Percentiles rank a stretch among this genome's conserved stretches.
phyloP scores from a whole-genome alignment of 768 basidiomycete species.

The Termitomyces sp. region DNA sequence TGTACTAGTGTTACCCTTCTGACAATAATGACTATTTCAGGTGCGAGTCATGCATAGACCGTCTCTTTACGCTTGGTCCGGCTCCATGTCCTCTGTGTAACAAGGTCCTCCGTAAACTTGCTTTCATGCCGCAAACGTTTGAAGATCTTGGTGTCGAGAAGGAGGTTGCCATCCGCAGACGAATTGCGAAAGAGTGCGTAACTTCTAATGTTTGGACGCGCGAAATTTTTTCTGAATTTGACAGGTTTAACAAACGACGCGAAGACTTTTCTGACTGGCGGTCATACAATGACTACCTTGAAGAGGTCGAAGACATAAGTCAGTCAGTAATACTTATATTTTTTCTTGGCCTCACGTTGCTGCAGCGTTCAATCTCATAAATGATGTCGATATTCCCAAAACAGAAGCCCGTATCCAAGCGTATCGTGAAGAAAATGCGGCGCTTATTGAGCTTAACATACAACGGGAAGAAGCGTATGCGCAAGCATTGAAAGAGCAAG shows the following conservation, averaged over 20 bases:
- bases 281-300: slow-evolving; percentile 92
- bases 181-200: slow-evolving; percentile 84
- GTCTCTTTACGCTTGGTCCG: slow-evolving; percentile 91
- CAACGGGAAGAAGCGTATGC: slow-evolving; percentile 77
- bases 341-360: slow-evolving; percentile 1
- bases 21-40: slow-evolving; percentile 30
- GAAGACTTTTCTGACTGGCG: slow-evolving; percentile 82
- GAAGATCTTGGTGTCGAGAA: slow-evolving; percentile 91
- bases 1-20: background rate
- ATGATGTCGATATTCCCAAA: slow-evolving; percentile 72
- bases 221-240: slow-evolving; percentile 1
- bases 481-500: slow-evolving; percentile 67
- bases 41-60: slow-evolving; percentile 98
- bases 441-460: slow-evolving; percentile 76
- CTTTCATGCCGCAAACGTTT: slow-evolving; percentile 94
- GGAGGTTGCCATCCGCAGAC: slow-evolving; percentile 83
- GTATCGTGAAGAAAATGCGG: slow-evolving; percentile 78
- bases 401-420: slow-evolving; percentile 81
- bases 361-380: slow-evolving; percentile 90
- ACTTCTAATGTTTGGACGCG: background rate
- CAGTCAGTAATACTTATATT: slow-evolving; percentile 11
- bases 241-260: slow-evolving; percentile 88
- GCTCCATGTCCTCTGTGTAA: slow-evolving; percentile 94
- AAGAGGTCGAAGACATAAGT: slow-evolving; percentile 90
- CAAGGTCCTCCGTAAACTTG: slow-evolving; percentile 81